Base-by-base conservation (phyloP, 1,284 basidiomycete species). In the Filobasidium uniguttulatum region DNA sequence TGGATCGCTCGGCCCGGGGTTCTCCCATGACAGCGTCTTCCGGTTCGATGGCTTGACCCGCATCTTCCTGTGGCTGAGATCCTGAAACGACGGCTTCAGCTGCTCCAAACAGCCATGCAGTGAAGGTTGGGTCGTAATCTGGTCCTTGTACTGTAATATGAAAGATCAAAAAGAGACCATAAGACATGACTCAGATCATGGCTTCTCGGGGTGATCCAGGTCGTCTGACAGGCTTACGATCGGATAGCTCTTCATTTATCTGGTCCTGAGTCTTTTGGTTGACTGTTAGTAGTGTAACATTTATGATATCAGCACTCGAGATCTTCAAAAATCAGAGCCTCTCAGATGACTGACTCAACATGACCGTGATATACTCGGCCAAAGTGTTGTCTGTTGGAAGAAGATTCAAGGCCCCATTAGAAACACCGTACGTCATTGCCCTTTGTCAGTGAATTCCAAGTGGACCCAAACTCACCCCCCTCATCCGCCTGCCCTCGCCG, bases 321-420 rank as follows among this genome's bases (percentile, higher is more conserved):
- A n/a, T n/a, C n/a, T n/a, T n/a, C n/a, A n/a, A n/a, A n/a, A n/a
- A n/a, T 19, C 28, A 7, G 19, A 25, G 23, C 31, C 22, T 19
- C 10, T 35, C 19, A 22, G 20, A 22, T 20, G 7, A 54, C 53
- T 48, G 23, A 54, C 53, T 49, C 17, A 50, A 26, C 54, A 55
- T 50, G n/a, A 55, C 54, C 15, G 50, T 52, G 14, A 55, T 47
- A 36, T 55, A 55, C 33, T 55, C 54, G 17, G 54, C 54, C 54
- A 55, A 48, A 5, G 54, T 55, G 10, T 44, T 34, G 33, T 55
- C 54, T 44, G 43, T 2, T n/a, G n/a, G n/a, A n/a, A n/a, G n/a
- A n/a, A n/a, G n/a, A n/a, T n/a, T n/a, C 30, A 36, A 37, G 22
- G 23, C 9, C 22, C 17, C 8, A 20, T 9, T 5, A 12, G 41